phyloP scores from a whole-genome alignment of 2,329 filamentous ascomycete species.

The Fusarium duplospermum region DNA sequence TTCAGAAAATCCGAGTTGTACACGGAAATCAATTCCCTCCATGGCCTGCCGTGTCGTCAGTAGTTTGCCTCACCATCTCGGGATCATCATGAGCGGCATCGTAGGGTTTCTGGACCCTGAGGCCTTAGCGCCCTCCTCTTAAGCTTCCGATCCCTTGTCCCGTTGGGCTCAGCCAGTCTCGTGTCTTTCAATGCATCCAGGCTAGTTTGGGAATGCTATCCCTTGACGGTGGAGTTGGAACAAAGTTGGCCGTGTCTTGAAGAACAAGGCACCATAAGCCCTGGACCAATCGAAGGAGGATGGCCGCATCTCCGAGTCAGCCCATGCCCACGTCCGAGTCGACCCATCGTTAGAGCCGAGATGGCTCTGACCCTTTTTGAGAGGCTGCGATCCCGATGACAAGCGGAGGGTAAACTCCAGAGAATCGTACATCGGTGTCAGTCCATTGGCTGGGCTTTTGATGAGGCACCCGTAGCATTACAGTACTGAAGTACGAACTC shows the following conservation, averaged over 20 bases:
- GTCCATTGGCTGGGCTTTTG: neutral
- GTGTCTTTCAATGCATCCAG: neutral
- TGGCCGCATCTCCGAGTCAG: conserved; percentile 21
- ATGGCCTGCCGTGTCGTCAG: conserved; percentile 26
- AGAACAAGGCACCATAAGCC: conserved; percentile 17
- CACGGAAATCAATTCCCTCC: conserved; percentile 32
- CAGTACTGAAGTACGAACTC: neutral
- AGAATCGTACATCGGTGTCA: neutral
- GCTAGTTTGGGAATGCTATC: neutral
- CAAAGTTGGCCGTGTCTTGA: conserved; percentile 25
- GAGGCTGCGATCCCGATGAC: neutral
- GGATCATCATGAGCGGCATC: conserved; percentile 14
- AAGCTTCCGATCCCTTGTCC: neutral
- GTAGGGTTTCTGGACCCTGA: neutral
- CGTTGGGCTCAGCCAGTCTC: neutral
- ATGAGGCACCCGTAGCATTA: neutral
- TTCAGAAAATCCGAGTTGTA: conserved; percentile 20
- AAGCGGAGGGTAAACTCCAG: neutral
- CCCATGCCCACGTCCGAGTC: conserved; percentile 28
- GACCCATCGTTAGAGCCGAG: conserved; percentile 32
- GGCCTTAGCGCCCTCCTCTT: neutral
- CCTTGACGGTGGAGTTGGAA: conserved; percentile 2
- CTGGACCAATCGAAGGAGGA: conserved; percentile 27
- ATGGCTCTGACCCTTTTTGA: conserved; percentile 4
- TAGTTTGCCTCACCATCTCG: conserved; percentile 25